Evolutionary conservation across 306 rosid species (phyloP).

Genomic region (cucumber (Cucumis sativus)): DNA sequence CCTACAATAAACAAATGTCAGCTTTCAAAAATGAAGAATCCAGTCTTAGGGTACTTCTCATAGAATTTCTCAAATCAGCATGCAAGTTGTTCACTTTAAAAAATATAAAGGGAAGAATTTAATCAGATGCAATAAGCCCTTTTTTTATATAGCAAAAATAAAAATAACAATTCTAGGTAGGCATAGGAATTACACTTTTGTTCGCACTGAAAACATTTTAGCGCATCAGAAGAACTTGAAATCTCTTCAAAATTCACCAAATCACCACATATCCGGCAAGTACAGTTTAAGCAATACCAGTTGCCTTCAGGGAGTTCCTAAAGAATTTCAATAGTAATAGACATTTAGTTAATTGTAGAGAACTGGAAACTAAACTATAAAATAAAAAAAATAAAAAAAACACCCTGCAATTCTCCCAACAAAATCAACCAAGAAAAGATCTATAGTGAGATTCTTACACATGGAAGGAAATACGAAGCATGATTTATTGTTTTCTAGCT

Average conservation of each 20-base stretch:
- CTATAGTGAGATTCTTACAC: background rate
- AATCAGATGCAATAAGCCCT: too few relatives aligned
- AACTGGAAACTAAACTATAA: slow-evolving; percentile 9
- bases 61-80: too few relatives aligned
- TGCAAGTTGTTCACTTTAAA: too few relatives aligned
- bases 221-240: slow-evolving; percentile 38
- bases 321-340: slow-evolving; percentile 17
- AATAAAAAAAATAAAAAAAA: background rate
- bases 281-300: slow-evolving; percentile 88
- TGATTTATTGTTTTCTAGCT: background rate
- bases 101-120: too few relatives aligned
- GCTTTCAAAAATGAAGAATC: too few relatives aligned
- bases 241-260: slow-evolving; percentile 52
- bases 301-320: slow-evolving; percentile 95
- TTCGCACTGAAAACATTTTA: slow-evolving; percentile 84
- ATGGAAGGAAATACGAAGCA: background rate
- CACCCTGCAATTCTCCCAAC: background rate
- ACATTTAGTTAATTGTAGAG: slow-evolving; percentile 8
- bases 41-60: too few relatives aligned
- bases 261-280: slow-evolving; percentile 76
- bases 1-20: too few relatives aligned
- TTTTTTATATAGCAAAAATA: too few relatives aligned
- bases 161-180: background rate
- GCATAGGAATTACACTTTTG: slow-evolving; percentile 56
- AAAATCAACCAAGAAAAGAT: background rate